These are phyloP conservation scores for Cyanidioschyzon merolae DNA, from an alignment of 23 red algal genomes.

Conservation along the genomic window DNA sequence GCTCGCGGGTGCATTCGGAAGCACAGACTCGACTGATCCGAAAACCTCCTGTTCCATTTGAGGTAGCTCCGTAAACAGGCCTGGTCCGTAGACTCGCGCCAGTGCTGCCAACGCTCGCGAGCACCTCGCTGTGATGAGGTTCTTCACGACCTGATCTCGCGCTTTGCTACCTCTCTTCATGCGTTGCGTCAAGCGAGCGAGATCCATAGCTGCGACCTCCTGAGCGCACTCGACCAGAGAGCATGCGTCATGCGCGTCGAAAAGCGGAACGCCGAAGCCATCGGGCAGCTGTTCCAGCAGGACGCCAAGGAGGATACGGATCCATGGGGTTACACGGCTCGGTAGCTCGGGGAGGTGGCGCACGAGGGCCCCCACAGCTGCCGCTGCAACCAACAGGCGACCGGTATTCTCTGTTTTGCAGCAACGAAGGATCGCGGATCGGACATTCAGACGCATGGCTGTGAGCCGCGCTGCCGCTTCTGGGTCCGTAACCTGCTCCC, in stretches of 20 bases:
- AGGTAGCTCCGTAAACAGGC: conserved; percentile 38
- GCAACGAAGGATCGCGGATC: conserved; percentile 35
- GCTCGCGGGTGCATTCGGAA: neutral
- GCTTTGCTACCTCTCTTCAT: conserved; percentile 26
- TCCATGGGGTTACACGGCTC: conserved; percentile 43
- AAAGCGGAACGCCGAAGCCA: neutral
- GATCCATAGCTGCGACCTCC: conserved; percentile 24
- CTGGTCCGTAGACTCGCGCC: conserved; percentile 31
- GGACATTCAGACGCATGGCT: conserved; percentile 40
- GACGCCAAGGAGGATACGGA: conserved; percentile 48
- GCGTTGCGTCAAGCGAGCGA: conserved; percentile 31
- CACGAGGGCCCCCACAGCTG: conserved; percentile 28
- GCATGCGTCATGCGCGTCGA: neutral
- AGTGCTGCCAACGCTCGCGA: conserved; percentile 35
- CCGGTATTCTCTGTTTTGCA: conserved; percentile 16
- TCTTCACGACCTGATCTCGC: conserved; percentile 37
- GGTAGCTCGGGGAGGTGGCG: conserved; percentile 28
- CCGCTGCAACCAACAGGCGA: conserved; percentile 27
- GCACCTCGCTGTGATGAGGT: conserved; percentile 25
- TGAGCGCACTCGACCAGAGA: conserved; percentile 6
- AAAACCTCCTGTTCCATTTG: conserved; percentile 26
- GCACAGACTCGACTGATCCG: neutral
- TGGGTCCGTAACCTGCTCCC: neutral
- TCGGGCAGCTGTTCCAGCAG: neutral
- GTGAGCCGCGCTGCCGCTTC: conserved; percentile 24